Percentiles rank a stretch among this genome's conserved stretches.
phyloP scores from a whole-genome alignment of 257 asterid genomes.

The Przewalskia tangutica region DNA sequence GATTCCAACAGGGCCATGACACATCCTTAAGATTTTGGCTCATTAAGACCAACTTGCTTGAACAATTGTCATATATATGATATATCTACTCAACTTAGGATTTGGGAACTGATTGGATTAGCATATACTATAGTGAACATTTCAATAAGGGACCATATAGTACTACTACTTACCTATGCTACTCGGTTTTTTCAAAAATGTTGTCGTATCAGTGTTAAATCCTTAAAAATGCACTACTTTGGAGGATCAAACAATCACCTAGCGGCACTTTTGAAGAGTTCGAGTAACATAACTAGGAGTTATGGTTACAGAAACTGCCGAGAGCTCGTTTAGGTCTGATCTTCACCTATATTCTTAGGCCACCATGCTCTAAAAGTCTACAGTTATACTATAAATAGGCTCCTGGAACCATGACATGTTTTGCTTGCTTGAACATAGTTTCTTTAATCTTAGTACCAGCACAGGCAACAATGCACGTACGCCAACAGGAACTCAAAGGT shows the following conservation, averaged over 20 bases:
- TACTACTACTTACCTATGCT: neutral
- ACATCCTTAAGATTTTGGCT: neutral
- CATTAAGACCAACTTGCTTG: neutral
- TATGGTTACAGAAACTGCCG: neutral
- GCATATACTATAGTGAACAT: neutral
- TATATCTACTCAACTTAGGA: neutral
- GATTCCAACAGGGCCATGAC: neutral
- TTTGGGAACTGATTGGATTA: neutral
- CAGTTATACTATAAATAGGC: neutral
- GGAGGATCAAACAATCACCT: neutral
- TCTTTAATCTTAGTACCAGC: neutral
- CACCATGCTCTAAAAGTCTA: neutral
- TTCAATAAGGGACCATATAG: neutral
- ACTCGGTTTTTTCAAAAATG: neutral
- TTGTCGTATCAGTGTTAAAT: neutral
- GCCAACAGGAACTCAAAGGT: too few relatives aligned
- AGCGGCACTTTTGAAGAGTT: neutral
- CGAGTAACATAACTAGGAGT: neutral
- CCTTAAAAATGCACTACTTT: neutral
- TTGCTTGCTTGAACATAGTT: neutral
- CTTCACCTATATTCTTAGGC: neutral
- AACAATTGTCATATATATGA: neutral
- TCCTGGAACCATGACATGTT: neutral
- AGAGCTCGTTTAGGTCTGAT: neutral
- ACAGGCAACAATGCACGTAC: neutral